Evolutionary conservation across 108 stramenopile species (phyloP).

Genomic region (Cyclotella choctawhatcheeana): DNA sequence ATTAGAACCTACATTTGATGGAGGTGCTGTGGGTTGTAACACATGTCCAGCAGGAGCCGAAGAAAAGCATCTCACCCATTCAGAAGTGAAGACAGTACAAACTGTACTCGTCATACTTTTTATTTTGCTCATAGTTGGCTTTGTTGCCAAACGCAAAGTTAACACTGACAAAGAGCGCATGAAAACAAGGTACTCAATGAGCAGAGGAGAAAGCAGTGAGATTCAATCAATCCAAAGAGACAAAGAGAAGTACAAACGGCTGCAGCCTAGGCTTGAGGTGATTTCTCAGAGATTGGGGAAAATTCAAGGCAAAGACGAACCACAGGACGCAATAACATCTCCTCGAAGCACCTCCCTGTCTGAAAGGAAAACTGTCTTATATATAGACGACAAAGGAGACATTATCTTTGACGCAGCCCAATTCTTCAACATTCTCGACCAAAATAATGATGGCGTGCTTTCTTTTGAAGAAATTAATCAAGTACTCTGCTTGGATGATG

Average conservation of each 20-base stretch:
- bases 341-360: not conserved
- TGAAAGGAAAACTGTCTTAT: not conserved
- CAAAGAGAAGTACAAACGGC: conserved; percentile 25
- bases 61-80: not conserved
- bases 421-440: conserved; percentile 50
- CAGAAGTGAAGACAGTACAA: not conserved
- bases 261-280: conserved; percentile 47
- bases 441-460: conserved; percentile 37
- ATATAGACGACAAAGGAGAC: conserved; percentile 9
- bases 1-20: not conserved
- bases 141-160: not conserved
- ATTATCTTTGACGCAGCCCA: conserved; percentile 37
- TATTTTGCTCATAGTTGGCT: not conserved
- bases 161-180: not conserved
- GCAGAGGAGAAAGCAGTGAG: not conserved
- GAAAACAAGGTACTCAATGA: not conserved
- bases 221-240: conserved; percentile 22
- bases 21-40: not conserved
- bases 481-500: conserved; percentile 33
- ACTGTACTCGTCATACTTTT: not conserved
- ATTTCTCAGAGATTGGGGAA: conserved; percentile 41
- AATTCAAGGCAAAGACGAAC: conserved; percentile 1
- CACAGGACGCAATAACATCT: not conserved
- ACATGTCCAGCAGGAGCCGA: not conserved
- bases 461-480: conserved; percentile 51